Base-by-base conservation (phyloP, 2,329 filamentous ascomycete species). In the Trichoderma sp. region DNA sequence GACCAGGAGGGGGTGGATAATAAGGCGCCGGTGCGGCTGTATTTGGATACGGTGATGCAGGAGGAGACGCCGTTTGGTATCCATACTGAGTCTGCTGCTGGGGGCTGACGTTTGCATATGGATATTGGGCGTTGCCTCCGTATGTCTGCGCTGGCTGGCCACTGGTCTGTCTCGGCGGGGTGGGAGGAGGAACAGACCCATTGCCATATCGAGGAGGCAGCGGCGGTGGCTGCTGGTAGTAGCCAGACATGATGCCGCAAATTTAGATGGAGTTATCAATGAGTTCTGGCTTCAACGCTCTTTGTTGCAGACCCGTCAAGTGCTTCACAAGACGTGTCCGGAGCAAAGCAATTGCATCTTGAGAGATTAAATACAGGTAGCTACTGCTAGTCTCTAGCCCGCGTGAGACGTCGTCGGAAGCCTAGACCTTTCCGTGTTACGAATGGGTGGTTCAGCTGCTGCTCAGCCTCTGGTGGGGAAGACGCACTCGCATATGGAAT, bases 401-500 rank as follows among this genome's bases (percentile, higher is more conserved):
- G 39, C 5, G 36, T 34, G 3, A 36, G 67, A 14, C 21, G 2
- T 47, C 21, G 6, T 47, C 34, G 12, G 24, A 70, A 21, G 24
- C 56, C 68, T 71, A 14, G 60, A 6, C 68, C 24, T n/a, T 71
- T 57, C 12, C 18, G 30, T 57, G 15, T 3, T 18, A 24, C 60
- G 58, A 36, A 62, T 51, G n/a, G 67, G 67, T 34, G 39, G 57
- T 36, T 61, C 57, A 51, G 67, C 67, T 53, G 65, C 39, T 36
- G 67, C 53, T 62, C 67, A 70, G 67, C 67, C 67, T 57, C 57
- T 15, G 32, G 67, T 34, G 67, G 67, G 56, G 67, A 61, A 53
- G 32, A 53, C 39, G 66, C 66, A 70, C 28, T 24, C 8, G 21
- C 34, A 26, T 24, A 39, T 39, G 24, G 51, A 57, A 32, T 36